phyloP scores from a whole-genome alignment of 331 rosid genomes.

The Quercus tomentella region DNA sequence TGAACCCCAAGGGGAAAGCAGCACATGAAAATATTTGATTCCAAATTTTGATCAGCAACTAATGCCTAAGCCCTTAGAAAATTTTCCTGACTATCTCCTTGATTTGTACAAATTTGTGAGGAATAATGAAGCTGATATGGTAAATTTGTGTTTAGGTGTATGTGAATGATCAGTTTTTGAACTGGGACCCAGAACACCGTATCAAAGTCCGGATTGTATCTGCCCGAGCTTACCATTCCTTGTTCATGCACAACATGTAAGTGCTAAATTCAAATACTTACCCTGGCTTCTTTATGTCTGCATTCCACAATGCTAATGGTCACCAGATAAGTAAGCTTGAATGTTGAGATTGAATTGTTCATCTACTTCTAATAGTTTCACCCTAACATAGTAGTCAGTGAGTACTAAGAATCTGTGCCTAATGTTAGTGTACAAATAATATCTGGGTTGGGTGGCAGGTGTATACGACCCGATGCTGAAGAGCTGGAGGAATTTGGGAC shows the following conservation, averaged over 20 bases:
- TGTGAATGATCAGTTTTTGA: conserved; percentile 87
- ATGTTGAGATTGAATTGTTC: neutral
- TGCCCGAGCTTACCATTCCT: conserved; percentile 95
- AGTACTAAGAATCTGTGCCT: neutral
- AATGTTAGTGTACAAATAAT: conserved; percentile 12
- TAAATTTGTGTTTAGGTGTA: conserved; percentile 48
- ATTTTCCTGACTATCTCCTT: neutral
- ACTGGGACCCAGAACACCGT: conserved; percentile 86
- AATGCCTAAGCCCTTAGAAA: neutral
- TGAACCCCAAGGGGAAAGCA: too few relatives aligned
- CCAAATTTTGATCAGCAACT: too few relatives aligned
- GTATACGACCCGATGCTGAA: conserved; percentile 88
- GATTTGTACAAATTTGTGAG: neutral
- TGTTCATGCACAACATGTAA: conserved; percentile 99
- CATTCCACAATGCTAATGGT: neutral
- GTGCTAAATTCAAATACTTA: conserved; percentile 17
- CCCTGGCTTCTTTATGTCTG: neutral
- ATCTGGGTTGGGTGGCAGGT: conserved; percentile 69
- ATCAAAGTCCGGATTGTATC: conserved; percentile 91
- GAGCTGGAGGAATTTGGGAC: conserved; percentile 94
- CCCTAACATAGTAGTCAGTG: neutral
- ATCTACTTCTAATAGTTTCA: neutral
- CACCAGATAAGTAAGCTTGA: conserved; percentile 24
- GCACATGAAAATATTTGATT: too few relatives aligned
- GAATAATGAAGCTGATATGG: neutral